Evolutionary conservation across 495 filamentous ascomycete species (phyloP), one percentile per base, ranked within the genome.

Genomic region (Xeromyces bisporus): DNA sequence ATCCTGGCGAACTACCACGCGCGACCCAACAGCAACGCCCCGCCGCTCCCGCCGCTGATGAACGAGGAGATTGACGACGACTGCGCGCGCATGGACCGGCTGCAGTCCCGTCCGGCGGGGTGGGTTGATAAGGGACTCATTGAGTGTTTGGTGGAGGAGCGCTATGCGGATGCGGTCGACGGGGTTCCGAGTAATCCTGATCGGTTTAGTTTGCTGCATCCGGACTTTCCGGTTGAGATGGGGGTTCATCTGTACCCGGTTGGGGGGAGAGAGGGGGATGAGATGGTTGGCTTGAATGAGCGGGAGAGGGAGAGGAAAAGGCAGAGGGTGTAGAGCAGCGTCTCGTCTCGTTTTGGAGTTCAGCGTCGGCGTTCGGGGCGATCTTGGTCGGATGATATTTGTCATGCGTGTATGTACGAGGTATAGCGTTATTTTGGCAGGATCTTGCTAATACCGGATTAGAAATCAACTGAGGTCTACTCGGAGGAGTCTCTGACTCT

Each of bases 41-140:
- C 62, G 9, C 60, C 66, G 0, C 60, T 71, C 7, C 62, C 61
- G 2, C 50, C 64, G 0, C 47, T 76, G 15, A 60, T 65, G 32
- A 56, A 55, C 12, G 67, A 75, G 15, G 74, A 78, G 25, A 63
- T 66, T 8, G 61, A 67, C 26, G 60, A 64, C 27, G 75, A 80
- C 44, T 46, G 70, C 25, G 60, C 66, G 6, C 62, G 69, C 29
- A 72, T 80, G 46, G 61, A 63, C 28, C 53, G 53, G 7, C 43
- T 64, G 14, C 43, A 46, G 14, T 35, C 10, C 29, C 58, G 57
- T 38, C 48, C 55, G 0, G 26, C 35, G 2, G 40, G 47, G 15
- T 61, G 53, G 44, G 48, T 64, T n/a, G 60, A 64, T 24, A 34
- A 40, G 4, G 40, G 41, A 25, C 46, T 64, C 2, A 37, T 56